phyloP scores from a whole-genome alignment of 2,329 filamentous ascomycete genomes.

The Fusarium sp. region DNA sequence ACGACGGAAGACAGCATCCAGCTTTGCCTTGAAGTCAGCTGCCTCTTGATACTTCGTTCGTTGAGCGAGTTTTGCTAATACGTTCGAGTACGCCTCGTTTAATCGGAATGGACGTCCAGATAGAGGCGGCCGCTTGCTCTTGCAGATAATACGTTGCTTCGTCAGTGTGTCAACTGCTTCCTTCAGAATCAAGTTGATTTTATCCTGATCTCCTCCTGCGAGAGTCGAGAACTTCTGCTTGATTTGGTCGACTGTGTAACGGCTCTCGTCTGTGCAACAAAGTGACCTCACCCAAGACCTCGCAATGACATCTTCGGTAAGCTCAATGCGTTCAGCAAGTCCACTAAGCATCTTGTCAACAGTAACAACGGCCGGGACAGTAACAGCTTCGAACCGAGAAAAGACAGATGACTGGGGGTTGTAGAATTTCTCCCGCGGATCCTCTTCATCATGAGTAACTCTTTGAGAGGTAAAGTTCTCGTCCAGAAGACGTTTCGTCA shows the following conservation, averaged over 20 bases:
- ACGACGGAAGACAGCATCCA: slow-evolving; percentile 70
- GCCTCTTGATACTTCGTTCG: slow-evolving; percentile 71
- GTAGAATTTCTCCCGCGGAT: slow-evolving; percentile 73
- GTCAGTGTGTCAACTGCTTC: slow-evolving; percentile 65
- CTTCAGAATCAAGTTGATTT: slow-evolving; percentile 62
- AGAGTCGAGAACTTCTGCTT: slow-evolving; percentile 68
- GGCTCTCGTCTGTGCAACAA: slow-evolving; percentile 66
- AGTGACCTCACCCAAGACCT: slow-evolving; percentile 73
- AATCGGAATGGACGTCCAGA: slow-evolving; percentile 74
- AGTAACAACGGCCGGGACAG: slow-evolving; percentile 62
- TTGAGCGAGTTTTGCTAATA: slow-evolving; percentile 70
- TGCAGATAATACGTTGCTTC: slow-evolving; percentile 68
- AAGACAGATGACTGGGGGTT: slow-evolving; percentile 68
- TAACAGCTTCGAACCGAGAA: slow-evolving; percentile 69
- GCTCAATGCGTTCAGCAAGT: slow-evolving; percentile 21
- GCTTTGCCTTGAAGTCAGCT: slow-evolving; percentile 69
- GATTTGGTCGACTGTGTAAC: slow-evolving; percentile 65
- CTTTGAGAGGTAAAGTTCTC: slow-evolving; percentile 59
- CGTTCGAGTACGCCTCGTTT: slow-evolving; percentile 70
- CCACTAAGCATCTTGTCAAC: slow-evolving; percentile 33
- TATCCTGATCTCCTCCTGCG: slow-evolving; percentile 56
- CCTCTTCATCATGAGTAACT: slow-evolving; percentile 51
- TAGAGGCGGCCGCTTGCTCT: slow-evolving; percentile 71
- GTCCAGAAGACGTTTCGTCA: slow-evolving; percentile 61
- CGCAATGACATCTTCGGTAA: slow-evolving; percentile 59